Base-by-base conservation (phyloP, 768 basidiomycete genomes). In the Mycena polygramma region DNA sequence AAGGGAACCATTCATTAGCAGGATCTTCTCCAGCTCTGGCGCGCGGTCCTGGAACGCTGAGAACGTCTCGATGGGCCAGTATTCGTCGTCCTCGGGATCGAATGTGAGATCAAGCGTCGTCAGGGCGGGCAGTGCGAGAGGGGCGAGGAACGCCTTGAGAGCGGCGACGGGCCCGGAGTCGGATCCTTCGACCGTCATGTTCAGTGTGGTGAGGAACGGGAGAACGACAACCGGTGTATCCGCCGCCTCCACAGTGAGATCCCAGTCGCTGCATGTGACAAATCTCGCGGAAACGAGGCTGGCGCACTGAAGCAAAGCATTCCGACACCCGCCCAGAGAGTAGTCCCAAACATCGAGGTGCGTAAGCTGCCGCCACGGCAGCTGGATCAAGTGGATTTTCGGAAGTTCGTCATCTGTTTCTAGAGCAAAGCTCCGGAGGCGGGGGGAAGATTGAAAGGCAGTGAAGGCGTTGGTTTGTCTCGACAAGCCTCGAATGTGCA, bases 311-410 rank as follows among this genome's bases (percentile, higher is more conserved):
- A 68, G 24, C 36, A 68, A 45, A 13, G 49, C 46, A 10, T 22
- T 8, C 10, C 67, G 59, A 36, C 60, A 68, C 2, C 24, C 48
- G 15, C 60, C 55, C n/a, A 62, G 53, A 22, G 60, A 68, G 0
- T 20, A n/a, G 9, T 68, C 67, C 4, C 5, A 2, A 10, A 68
- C 13, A 13, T 45, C 19, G 20, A 63, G 60, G 4, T 49, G 19
- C 19, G 55, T 58, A 9, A 69, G 62, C 52, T 69, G 61, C 9
- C 19, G 41, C 68, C 61, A 69, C 5, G 68, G 68, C 14, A 63
- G 30, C 7, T 39, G 54, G 24, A n/a, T n/a, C 13, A 68, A 35
- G 22, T 20, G 17, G 14, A 60, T 30, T 52, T 4, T 2, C 24
- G 11, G 1, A 5, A 20, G n/a, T n/a, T n/a, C n/a, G n/a, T n/a